Conservation (phyloP, 2,329 filamentous ascomycete species). For the Beauveria sp. region DNA sequence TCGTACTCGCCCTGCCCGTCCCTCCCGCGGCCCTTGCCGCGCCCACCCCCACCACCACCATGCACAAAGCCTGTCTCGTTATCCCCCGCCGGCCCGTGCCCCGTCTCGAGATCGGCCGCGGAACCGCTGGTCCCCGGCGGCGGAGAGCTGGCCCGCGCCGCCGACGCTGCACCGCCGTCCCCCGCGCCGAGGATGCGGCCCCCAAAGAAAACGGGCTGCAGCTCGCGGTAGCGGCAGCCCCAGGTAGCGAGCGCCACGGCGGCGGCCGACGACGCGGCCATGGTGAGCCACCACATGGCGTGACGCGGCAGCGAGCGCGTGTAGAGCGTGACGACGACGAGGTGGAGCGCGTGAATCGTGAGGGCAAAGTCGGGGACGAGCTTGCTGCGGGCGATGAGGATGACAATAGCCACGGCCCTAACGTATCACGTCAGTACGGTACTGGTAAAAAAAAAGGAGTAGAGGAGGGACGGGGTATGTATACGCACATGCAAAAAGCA, state of each 20-base stretch:
- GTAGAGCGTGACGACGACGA: slow-evolving; percentile 71
- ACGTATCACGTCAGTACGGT: neutral
- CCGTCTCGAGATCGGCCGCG: slow-evolving; percentile 16
- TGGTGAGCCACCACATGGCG: slow-evolving; percentile 75
- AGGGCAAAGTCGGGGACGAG: slow-evolving; percentile 92
- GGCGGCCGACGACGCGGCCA: slow-evolving; percentile 38
- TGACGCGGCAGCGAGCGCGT: slow-evolving; percentile 68
- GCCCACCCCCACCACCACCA: slow-evolving; percentile 22
- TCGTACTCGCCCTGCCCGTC: slow-evolving; percentile 57
- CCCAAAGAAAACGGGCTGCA: slow-evolving; percentile 83
- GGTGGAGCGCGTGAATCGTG: slow-evolving; percentile 77
- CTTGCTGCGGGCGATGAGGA: slow-evolving; percentile 82
- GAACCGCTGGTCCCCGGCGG: slow-evolving; percentile 12
- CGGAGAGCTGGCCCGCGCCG: slow-evolving; percentile 15
- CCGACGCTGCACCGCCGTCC: slow-evolving; percentile 6
- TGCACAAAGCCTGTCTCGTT: slow-evolving; percentile 44
- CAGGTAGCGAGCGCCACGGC: slow-evolving; percentile 66
- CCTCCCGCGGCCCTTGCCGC: slow-evolving; percentile 43
- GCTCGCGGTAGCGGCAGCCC: slow-evolving; percentile 84
- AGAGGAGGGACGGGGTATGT: neutral
- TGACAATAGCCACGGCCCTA: slow-evolving; percentile 75
- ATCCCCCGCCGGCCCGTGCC: slow-evolving; percentile 23
- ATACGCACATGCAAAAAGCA: slow-evolving; percentile 41
- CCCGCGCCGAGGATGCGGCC: slow-evolving; percentile 29
- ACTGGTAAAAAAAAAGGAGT: neutral